Conservation (phyloP, 2,329 filamentous ascomycete species). For the Ophiostoma angusticollis region DNA sequence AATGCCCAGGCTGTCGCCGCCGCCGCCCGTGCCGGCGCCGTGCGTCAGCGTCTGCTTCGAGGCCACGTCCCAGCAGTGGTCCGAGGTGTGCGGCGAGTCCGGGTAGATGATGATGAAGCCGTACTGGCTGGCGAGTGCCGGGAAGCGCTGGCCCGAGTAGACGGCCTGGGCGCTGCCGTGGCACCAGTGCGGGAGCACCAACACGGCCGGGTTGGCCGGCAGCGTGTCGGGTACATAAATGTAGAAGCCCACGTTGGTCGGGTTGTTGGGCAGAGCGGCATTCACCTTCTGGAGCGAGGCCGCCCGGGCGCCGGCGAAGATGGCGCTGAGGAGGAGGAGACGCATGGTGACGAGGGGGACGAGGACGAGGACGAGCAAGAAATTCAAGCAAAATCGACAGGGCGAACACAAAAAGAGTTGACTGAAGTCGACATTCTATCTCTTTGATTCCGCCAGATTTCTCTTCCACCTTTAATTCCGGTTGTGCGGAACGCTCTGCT, state of each 20-base stretch:
- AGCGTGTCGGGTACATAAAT: conserved; percentile 34
- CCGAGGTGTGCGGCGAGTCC: conserved; percentile 23
- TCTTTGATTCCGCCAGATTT: too few relatives aligned
- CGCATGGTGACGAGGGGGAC: too few relatives aligned
- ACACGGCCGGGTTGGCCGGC: conserved; percentile 32
- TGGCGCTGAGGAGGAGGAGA: too few relatives aligned
- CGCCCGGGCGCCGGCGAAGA: neutral
- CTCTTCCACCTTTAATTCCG: too few relatives aligned
- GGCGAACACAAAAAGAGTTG: too few relatives aligned
- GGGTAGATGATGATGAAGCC: conserved; percentile 39
- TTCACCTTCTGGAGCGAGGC: conserved; percentile 6
- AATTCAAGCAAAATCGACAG: too few relatives aligned
- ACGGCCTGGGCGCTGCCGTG: conserved; percentile 37
- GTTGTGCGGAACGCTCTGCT: too few relatives aligned
- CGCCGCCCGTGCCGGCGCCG: too few relatives aligned
- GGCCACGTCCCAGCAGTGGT: conserved; percentile 47
- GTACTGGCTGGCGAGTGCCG: conserved; percentile 36
- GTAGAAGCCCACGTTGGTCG: conserved; percentile 38
- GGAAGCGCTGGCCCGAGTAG: conserved; percentile 38
- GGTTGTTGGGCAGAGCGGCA: conserved; percentile 28
- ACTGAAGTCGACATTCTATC: too few relatives aligned
- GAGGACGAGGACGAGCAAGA: too few relatives aligned
- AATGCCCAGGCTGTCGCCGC: conserved; percentile 41
- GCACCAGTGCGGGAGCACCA: conserved; percentile 47
- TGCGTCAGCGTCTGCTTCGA: conserved; percentile 33